Evolutionary conservation across 2,329 filamentous ascomycete species (phyloP).

Genomic region (Exophiala oligosperma): DNA sequence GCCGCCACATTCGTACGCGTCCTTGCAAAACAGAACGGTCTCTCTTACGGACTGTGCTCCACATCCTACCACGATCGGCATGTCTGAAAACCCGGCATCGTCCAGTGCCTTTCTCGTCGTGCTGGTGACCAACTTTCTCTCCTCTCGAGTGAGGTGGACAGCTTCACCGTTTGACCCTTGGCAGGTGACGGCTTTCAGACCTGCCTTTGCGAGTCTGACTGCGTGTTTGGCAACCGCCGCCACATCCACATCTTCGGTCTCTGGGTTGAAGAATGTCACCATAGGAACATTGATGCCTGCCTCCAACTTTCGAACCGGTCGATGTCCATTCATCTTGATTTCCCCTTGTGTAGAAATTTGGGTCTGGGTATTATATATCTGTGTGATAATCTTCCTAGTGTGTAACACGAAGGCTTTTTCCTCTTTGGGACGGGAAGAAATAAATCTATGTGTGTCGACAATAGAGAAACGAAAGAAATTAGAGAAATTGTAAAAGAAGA

Average conservation of each 20-base stretch:
- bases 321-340: conserved; percentile 25
- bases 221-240: conserved; percentile 60
- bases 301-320: conserved; percentile 15
- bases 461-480: too few relatives aligned
- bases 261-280: conserved; percentile 68
- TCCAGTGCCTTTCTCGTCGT: conserved; percentile 71
- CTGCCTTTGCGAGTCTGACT: conserved; percentile 68
- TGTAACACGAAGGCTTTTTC: too few relatives aligned
- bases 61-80: conserved; percentile 74
- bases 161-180: conserved; percentile 84
- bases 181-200: conserved; percentile 71
- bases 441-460: too few relatives aligned
- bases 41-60: conserved; percentile 73
- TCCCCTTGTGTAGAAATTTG: background rate
- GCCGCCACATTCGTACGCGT: conserved; percentile 68
- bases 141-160: conserved; percentile 70
- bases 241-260: conserved; percentile 65
- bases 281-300: conserved; percentile 71
- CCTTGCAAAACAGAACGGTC: conserved; percentile 66
- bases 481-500: background rate
- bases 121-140: conserved; percentile 67
- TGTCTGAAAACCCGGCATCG: conserved; percentile 61
- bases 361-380: too few relatives aligned
- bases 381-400: too few relatives aligned
- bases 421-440: too few relatives aligned